phyloP scores from a whole-genome alignment of 495 filamentous ascomycete species.

The Penicillium goetzii region DNA sequence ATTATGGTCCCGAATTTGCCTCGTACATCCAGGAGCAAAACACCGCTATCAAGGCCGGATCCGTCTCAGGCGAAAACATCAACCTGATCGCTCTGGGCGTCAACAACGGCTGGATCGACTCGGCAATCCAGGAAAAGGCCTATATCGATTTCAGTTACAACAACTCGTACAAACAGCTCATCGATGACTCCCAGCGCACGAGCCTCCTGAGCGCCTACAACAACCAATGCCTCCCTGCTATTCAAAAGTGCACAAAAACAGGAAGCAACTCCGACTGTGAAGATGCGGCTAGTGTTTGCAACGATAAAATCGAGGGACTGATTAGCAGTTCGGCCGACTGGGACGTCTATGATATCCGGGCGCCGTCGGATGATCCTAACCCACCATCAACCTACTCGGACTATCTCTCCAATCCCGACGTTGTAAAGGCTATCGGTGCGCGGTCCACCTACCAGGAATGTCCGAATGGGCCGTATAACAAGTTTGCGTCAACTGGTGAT shows the following conservation, averaged over 20 bases:
- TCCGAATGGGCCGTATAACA: slow-evolving; percentile 39
- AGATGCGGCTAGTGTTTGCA: slow-evolving; percentile 49
- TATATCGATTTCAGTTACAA: slow-evolving; percentile 49
- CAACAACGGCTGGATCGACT: slow-evolving; percentile 56
- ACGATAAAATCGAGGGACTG: slow-evolving; percentile 47
- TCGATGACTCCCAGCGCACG: slow-evolving; percentile 46
- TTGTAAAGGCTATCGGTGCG: slow-evolving; percentile 57
- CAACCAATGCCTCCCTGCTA: slow-evolving; percentile 43
- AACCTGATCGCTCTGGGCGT: slow-evolving; percentile 58
- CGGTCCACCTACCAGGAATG: slow-evolving; percentile 52
- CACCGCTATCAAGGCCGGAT: slow-evolving; percentile 42
- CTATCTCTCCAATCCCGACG: slow-evolving; percentile 44
- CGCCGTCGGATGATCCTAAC: slow-evolving; percentile 46
- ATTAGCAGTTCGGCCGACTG: slow-evolving; percentile 39
- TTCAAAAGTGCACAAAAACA: slow-evolving; percentile 41
- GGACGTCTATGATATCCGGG: slow-evolving; percentile 57
- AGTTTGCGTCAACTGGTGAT: slow-evolving; percentile 53
- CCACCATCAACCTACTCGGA: slow-evolving; percentile 52
- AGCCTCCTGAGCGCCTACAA: slow-evolving; percentile 44
- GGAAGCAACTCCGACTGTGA: slow-evolving; percentile 45
- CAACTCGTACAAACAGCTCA: slow-evolving; percentile 55
- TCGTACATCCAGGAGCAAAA: slow-evolving; percentile 58
- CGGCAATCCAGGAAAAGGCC: slow-evolving; percentile 49
- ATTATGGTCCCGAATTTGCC: slow-evolving; percentile 58
- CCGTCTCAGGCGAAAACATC: slow-evolving; percentile 50